Evolutionary conservation across 305 asterid species (phyloP).

Genomic region (Withania somnifera): DNA sequence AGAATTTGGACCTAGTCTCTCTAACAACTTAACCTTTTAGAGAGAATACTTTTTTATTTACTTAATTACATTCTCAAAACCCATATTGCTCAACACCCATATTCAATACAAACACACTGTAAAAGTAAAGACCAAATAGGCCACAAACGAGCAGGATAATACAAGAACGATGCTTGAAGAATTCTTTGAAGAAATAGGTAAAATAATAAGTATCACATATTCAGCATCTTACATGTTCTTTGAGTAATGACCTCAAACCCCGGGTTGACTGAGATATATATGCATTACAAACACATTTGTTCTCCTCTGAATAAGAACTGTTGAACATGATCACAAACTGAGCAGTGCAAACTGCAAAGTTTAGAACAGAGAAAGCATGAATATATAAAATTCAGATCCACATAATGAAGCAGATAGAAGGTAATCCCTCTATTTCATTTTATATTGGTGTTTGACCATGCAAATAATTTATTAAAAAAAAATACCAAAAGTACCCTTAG

Average conservation of each 20-base stretch:
- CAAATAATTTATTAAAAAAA: neutral
- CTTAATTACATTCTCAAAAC: neutral
- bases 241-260: conserved; percentile 69
- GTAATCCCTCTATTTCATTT: neutral
- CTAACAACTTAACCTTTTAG: neutral
- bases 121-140: neutral
- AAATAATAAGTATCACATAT: conserved; percentile 15
- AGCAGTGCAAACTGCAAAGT: conserved; percentile 62
- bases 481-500: neutral
- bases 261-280: conserved; percentile 88
- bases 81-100: neutral
- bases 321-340: conserved; percentile 89
- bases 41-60: neutral
- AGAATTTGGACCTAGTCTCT: neutral
- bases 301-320: conserved; percentile 27
- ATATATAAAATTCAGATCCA: neutral
- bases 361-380: conserved; percentile 7
- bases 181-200: neutral
- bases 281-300: conserved; percentile 49
- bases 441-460: neutral
- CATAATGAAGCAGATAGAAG: neutral
- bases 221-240: conserved; percentile 57
- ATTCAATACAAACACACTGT: neutral
- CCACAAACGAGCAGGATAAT: neutral
- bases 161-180: neutral